Percentiles rank a stretch among this genome's conserved stretches.
Evolutionary conservation across 2,329 filamentous ascomycete genomes (phyloP).

Genomic region (Cladobotryum protrusum): DNA sequence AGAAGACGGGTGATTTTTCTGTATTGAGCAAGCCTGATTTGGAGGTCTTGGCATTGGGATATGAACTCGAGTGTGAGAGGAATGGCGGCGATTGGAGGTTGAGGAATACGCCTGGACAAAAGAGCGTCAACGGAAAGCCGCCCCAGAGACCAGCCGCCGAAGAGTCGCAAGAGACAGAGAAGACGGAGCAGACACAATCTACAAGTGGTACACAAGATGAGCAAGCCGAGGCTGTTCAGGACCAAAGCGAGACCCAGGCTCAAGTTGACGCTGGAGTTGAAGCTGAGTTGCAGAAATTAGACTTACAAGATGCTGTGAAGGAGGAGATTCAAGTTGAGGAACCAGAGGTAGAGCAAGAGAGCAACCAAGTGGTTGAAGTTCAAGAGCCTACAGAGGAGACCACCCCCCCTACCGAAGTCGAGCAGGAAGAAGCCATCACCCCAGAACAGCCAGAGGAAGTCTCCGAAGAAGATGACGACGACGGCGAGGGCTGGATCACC

Average conservation of each 20-base stretch:
- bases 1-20: constrained; percentile 80
- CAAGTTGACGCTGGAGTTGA: constrained; percentile 14
- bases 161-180: constrained; percentile 21
- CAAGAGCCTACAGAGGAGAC: constrained; percentile 4
- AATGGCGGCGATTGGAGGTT: constrained; percentile 87
- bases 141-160: constrained; percentile 26
- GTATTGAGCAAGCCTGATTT: constrained; percentile 87
- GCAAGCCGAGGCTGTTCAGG: background rate
- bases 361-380: background rate
- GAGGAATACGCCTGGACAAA: constrained; percentile 72
- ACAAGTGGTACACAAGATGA: constrained; percentile 5
- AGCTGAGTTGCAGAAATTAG: constrained; percentile 19
- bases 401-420: background rate
- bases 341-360: background rate
- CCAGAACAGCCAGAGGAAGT: constrained; percentile 16
- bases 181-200: constrained; percentile 18
- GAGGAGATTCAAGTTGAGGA: background rate
- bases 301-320: constrained; percentile 12
- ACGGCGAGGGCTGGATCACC: constrained; percentile 84
- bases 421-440: constrained; percentile 10
- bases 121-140: constrained; percentile 60
- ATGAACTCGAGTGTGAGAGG: constrained; percentile 88
- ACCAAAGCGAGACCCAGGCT: constrained; percentile 16
- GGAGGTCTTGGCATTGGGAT: constrained; percentile 81
- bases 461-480: constrained; percentile 35